phyloP scores from a whole-genome alignment of 1,284 basidiomycete species.

The Abortiporus biennis region DNA sequence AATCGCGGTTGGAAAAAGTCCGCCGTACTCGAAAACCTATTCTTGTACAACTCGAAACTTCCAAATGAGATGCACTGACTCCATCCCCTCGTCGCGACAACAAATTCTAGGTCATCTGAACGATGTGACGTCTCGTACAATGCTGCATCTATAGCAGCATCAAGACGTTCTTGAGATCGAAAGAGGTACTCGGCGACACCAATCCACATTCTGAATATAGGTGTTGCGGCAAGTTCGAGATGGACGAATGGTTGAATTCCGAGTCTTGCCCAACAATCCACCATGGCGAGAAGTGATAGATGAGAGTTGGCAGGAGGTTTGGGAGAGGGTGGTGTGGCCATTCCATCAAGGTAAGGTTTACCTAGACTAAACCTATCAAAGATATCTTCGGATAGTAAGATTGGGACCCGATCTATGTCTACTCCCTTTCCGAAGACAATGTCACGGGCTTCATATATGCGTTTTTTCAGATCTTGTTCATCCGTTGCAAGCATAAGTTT shows the following conservation, averaged over 20 bases:
- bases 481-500: constrained; percentile 92
- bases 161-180: constrained; percentile 56
- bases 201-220: constrained; percentile 95
- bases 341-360: constrained; percentile 16
- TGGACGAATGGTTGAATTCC: constrained; percentile 89
- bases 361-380: constrained; percentile 89
- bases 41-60: constrained; percentile 84
- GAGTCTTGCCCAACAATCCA: constrained; percentile 94
- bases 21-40: constrained; percentile 79
- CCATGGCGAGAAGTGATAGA: constrained; percentile 95
- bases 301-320: constrained; percentile 75
- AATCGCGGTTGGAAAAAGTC: constrained; percentile 86
- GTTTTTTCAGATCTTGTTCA: constrained; percentile 55
- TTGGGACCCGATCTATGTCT: constrained; percentile 44
- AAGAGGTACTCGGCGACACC: constrained; percentile 97
- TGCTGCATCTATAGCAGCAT: constrained; percentile 72
- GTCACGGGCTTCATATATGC: constrained; percentile 75
- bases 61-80: constrained; percentile 92
- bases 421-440: constrained; percentile 66
- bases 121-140: constrained; percentile 80
- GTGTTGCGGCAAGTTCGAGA: constrained; percentile 91
- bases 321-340: constrained; percentile 1
- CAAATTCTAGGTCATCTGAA: constrained; percentile 90
- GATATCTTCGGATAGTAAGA: constrained; percentile 83
- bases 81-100: constrained; percentile 95